Evolutionary conservation across 2,329 filamentous ascomycete species (phyloP).

Genomic region (Colletotrichum sp.): DNA sequence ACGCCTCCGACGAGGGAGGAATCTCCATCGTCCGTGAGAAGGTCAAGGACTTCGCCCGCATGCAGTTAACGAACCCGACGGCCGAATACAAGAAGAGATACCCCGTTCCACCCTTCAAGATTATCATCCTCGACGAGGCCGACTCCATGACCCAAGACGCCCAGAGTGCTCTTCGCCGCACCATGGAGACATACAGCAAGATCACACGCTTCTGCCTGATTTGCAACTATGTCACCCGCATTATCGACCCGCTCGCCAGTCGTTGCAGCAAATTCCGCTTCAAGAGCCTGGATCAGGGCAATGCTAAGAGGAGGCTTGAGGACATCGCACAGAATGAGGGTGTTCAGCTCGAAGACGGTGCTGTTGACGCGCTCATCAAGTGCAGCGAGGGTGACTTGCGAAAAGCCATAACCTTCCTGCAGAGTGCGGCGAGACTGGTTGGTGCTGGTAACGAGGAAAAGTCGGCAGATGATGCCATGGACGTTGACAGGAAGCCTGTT

Average conservation of each 20-base stretch:
- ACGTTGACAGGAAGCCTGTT: conserved; percentile 64
- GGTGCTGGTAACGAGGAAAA: conserved; percentile 63
- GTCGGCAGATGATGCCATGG: conserved; percentile 66
- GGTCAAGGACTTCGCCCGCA: conserved; percentile 96
- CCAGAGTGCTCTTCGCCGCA: conserved; percentile 87
- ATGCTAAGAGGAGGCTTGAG: conserved; percentile 78
- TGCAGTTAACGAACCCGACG: conserved; percentile 87
- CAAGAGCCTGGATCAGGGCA: conserved; percentile 90
- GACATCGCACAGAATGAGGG: conserved; percentile 84
- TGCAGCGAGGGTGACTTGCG: conserved; percentile 94
- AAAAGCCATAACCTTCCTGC: conserved; percentile 94
- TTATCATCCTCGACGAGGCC: conserved; percentile 97
- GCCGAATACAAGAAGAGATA: conserved; percentile 73
- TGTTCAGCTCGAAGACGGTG: conserved; percentile 77
- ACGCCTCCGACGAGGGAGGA: conserved; percentile 97
- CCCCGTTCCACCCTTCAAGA: conserved; percentile 97
- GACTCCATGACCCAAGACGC: conserved; percentile 99
- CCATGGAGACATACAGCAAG: conserved; percentile 97
- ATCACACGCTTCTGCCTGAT: conserved; percentile 98
- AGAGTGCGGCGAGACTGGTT: conserved; percentile 89
- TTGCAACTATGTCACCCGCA: conserved; percentile 98
- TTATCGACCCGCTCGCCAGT: conserved; percentile 94
- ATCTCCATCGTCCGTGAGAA: conserved; percentile 97
- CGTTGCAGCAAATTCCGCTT: conserved; percentile 97
- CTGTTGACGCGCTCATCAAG: conserved; percentile 80